Evolutionary conservation across 225 moss, liverwort and hornwort species (phyloP).

Genomic region (Pseudisothecium myosuroides): DNA sequence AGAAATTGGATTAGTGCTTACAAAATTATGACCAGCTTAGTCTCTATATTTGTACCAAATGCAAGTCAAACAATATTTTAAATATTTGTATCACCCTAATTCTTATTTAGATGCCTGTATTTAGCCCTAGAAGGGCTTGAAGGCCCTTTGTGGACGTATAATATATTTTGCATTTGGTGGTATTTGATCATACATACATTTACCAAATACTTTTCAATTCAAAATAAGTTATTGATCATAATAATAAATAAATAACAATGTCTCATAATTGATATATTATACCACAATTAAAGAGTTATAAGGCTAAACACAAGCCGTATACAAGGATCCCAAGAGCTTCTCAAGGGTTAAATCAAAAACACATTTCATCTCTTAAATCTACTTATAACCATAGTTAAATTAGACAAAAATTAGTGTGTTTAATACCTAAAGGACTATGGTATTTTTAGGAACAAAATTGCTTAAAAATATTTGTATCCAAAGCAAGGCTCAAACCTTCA

Average conservation of each 20-base stretch:
- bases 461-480: background rate
- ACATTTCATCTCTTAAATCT: background rate
- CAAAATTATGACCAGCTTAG: background rate
- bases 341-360: too few relatives aligned
- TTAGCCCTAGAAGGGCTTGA: too few relatives aligned
- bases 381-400: background rate
- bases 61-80: background rate
- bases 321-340: too few relatives aligned
- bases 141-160: too few relatives aligned
- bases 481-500: background rate
- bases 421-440: fast-evolving
- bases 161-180: too few relatives aligned
- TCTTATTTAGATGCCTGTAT: background rate
- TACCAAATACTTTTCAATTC: too few relatives aligned
- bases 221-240: too few relatives aligned
- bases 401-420: background rate
- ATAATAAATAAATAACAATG: too few relatives aligned
- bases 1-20: background rate
- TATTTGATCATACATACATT: too few relatives aligned
- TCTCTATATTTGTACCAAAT: background rate
- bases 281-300: too few relatives aligned
- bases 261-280: too few relatives aligned
- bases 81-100: background rate
- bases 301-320: too few relatives aligned
- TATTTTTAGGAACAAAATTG: background rate